Conservation (phyloP, 2,329 filamentous ascomycete genomes). For the Aspergillus caelatus region DNA sequence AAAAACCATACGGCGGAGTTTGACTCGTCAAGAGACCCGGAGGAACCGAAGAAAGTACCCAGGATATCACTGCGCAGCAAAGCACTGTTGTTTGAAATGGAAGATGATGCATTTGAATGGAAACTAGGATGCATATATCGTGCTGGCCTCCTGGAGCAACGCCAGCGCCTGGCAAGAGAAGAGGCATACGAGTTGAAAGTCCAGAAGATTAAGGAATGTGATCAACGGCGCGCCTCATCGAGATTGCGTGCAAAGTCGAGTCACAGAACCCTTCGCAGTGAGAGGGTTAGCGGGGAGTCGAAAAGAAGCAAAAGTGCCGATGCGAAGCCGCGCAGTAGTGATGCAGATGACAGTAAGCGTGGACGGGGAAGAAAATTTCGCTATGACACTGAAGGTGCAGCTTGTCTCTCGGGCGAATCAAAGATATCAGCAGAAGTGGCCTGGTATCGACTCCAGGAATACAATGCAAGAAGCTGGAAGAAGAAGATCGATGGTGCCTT, state of each 20-base stretch:
- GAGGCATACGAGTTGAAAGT: slow-evolving; percentile 87
- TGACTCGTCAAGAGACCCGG: slow-evolving; percentile 80
- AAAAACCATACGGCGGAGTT: slow-evolving; percentile 85
- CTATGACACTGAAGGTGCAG: slow-evolving; percentile 81
- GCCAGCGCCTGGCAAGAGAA: slow-evolving; percentile 84
- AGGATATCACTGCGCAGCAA: slow-evolving; percentile 81
- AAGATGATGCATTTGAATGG: slow-evolving; percentile 97
- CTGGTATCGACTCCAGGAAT: slow-evolving; percentile 70
- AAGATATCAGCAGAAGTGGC: slow-evolving; percentile 78
- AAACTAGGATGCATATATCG: slow-evolving; percentile 94
- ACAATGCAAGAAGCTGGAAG: slow-evolving; percentile 92
- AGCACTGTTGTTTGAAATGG: slow-evolving; percentile 84
- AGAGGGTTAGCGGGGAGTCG: slow-evolving; percentile 41
- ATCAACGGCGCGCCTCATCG: slow-evolving; percentile 53
- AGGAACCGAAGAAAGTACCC: slow-evolving; percentile 82
- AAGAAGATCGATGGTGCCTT: slow-evolving; percentile 80
- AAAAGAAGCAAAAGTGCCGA: slow-evolving; percentile 62
- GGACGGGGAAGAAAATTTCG: slow-evolving; percentile 45
- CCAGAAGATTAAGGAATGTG: slow-evolving; percentile 77
- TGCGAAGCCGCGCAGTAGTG: slow-evolving; percentile 37
- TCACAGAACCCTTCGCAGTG: slow-evolving; percentile 46
- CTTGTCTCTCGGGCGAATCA: slow-evolving; percentile 70
- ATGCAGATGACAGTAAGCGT: slow-evolving; percentile 33
- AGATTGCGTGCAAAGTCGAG: slow-evolving; percentile 58
- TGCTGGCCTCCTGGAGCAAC: slow-evolving; percentile 83